Conservation (phyloP, 257 asterid genomes). For the Sherardia arvensis region DNA sequence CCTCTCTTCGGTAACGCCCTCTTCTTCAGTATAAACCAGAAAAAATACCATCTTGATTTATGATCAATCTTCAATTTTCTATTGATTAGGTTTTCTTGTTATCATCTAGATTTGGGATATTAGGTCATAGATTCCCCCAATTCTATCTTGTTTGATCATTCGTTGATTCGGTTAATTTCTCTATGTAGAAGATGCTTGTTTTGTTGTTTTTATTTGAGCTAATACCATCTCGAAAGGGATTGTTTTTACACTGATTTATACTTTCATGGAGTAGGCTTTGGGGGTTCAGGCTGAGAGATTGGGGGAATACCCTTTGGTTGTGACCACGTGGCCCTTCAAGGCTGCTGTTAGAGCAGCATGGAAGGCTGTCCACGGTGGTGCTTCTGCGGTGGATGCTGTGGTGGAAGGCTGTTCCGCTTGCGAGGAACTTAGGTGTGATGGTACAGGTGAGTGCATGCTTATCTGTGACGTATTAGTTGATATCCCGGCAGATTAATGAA, state of each 20-base stretch:
- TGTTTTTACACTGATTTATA: neutral
- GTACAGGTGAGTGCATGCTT: constrained; percentile 54
- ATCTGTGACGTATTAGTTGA: neutral
- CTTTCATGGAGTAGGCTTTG: constrained; percentile 23
- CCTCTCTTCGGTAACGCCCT: neutral
- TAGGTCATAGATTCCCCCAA: neutral
- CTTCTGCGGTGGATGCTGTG: constrained; percentile 78
- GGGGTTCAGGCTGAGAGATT: constrained; percentile 35
- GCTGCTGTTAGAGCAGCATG: constrained; percentile 95
- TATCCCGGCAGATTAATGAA: neutral
- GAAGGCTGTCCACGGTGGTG: constrained; percentile 47
- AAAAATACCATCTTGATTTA: neutral
- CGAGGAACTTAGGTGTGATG: constrained; percentile 80
- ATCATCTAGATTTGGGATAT: neutral
- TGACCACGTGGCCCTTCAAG: constrained; percentile 94
- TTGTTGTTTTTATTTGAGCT: neutral
- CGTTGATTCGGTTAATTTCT: neutral
- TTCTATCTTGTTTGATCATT: neutral
- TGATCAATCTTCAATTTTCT: neutral
- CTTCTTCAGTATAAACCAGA: neutral
- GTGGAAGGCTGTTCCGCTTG: constrained; percentile 87
- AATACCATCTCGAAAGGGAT: neutral
- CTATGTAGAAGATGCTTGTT: neutral
- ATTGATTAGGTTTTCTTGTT: neutral
- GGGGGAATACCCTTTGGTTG: constrained; percentile 55